These are phyloP conservation scores for Syzygium aqueum DNA, from an alignment of 345 rosid genomes.

Conservation along the genomic window DNA sequence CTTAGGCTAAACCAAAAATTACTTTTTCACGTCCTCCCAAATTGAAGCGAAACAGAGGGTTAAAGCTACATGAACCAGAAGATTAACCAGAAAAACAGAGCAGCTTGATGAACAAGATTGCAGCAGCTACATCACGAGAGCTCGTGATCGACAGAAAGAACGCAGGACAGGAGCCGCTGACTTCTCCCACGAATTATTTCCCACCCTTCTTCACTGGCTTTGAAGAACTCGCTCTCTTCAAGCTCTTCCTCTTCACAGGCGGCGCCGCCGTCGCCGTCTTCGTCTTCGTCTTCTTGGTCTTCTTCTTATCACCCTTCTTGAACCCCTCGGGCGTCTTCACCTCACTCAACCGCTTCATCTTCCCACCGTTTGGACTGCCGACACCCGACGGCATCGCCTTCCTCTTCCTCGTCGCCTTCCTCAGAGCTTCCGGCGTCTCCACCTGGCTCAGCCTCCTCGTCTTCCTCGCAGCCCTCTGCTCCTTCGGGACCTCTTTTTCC, in stretches of 20 bases:
- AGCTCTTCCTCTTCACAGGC: constrained; percentile 5
- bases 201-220: background rate
- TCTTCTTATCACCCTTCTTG: background rate
- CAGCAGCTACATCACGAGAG: background rate
- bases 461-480: background rate
- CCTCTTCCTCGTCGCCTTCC: constrained; percentile 5
- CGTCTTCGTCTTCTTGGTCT: background rate
- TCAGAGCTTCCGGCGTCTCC: constrained; percentile 23
- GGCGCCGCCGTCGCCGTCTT: background rate
- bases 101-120: background rate
- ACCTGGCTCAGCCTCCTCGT: constrained; percentile 31
- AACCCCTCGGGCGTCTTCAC: constrained; percentile 19
- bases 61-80: background rate
- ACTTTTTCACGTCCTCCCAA: background rate
- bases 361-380: background rate
- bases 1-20: background rate
- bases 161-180: background rate
- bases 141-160: background rate
- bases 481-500: background rate
- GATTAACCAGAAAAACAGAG: background rate
- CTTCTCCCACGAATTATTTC: background rate
- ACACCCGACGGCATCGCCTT: background rate
- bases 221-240: background rate
- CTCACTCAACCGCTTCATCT: constrained; percentile 14
- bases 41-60: background rate